Base-by-base conservation (phyloP, 495 filamentous ascomycete species). In the Neurospora sp. region DNA sequence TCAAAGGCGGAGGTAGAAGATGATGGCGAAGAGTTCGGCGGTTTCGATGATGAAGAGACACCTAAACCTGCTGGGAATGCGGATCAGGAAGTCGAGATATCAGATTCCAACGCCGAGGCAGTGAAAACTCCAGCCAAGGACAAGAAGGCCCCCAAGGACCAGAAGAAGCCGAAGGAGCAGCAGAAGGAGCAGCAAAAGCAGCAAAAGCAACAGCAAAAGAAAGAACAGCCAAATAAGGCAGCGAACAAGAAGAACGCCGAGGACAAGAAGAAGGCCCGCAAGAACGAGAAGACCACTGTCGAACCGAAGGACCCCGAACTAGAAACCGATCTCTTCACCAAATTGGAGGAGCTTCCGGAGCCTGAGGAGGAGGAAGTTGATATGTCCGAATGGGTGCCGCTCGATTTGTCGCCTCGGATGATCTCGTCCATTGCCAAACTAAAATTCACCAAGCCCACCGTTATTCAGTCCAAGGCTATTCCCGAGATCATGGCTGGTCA, bases 391-490 rank as follows among this genome's bases (percentile, higher is more conserved):
- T 99, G 95, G 95, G 82, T 87, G 27, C 79, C 83, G 1, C 82
- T 99, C 2, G 84, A 89, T 9, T 85, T 99, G 0, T 94, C 92
- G 1, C 80, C 89, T 3, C 84, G 87, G 31, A 88, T 90, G 4
- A 83, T 96, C 4, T 86, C 89, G 1, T 87, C 92, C n/a, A 81
- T 99, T 8, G 90, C 93, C 1, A 91, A 90, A 73, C 78, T 97
- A 72, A 90, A 88, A 39, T 98, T 98, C 77, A 74, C 83, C 38
- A 87, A 87, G n/a, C 96, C 96, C 8, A 97, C 93, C 0, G 78
- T 89, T 0, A 95, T 98, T 72, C 93, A 97, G 80, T 80, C 83
- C 31, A 82, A 88, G 31, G 86, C 93, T 18, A 94, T 98, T 79
- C 93, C 94, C 1, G 86, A 91, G 61, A 93, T 97, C 53, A 76